Percentiles rank a stretch among this genome's conserved stretches.
Conservation (phyloP, 225 moss, liverwort and hornwort species). For the Sphagnum tenellum region DNA sequence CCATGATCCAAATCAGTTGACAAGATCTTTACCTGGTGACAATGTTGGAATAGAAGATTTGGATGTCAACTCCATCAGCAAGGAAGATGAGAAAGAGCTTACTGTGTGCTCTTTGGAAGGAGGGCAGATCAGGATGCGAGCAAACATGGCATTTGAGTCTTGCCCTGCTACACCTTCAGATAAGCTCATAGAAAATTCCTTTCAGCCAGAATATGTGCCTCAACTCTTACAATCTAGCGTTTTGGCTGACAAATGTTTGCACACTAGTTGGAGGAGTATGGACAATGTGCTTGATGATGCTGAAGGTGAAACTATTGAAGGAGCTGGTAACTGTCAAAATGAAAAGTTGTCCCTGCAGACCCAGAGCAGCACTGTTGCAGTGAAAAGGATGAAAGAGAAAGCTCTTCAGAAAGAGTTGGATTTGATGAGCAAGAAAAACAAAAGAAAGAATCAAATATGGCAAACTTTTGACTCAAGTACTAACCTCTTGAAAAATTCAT, state of each 20-base stretch:
- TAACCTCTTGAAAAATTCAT: slow-evolving; percentile 22
- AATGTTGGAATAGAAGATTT: slow-evolving; percentile 23
- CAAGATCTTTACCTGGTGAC: not conserved
- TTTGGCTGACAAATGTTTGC: not conserved
- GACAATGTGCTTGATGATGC: slow-evolving; percentile 7
- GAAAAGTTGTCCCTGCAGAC: slow-evolving; percentile 2
- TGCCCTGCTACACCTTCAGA: slow-evolving; percentile 9
- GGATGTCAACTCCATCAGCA: slow-evolving; percentile 33
- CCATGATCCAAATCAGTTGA: too few relatives aligned
- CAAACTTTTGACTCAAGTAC: slow-evolving; percentile 16
- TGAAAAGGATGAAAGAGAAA: slow-evolving; percentile 24
- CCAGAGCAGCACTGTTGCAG: slow-evolving; percentile 24
- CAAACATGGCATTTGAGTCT: slow-evolving; percentile 39
- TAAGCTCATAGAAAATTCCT: slow-evolving; percentile 9
- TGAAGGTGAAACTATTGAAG: not conserved
- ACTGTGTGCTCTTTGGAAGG: slow-evolving; percentile 26
- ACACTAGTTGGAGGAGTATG: slow-evolving; percentile 10
- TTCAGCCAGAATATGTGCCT: slow-evolving; percentile 9
- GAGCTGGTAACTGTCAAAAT: slow-evolving; percentile 1
- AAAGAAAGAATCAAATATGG: slow-evolving; percentile 15
- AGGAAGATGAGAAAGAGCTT: slow-evolving; percentile 42
- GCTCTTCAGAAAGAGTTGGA: slow-evolving; percentile 23
- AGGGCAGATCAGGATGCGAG: slow-evolving; percentile 35
- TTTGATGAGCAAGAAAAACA: slow-evolving; percentile 13
- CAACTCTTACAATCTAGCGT: slow-evolving; percentile 14